Base-by-base conservation (phyloP, 805 yeast genomes). In the Suhomyces sp. region DNA sequence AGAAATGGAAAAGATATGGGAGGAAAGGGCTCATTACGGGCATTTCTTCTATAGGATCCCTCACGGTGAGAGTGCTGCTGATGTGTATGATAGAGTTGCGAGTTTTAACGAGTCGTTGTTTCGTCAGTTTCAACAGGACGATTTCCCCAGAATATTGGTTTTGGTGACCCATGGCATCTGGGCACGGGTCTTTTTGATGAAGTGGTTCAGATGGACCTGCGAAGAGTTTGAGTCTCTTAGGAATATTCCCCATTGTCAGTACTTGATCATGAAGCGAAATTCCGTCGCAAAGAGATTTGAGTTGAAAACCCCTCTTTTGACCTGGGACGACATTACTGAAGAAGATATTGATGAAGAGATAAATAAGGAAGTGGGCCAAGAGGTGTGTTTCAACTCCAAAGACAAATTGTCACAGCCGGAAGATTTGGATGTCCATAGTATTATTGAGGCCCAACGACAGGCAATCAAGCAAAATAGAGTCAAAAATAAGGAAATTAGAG, bases 11-110 rank as follows among this genome's bases (percentile, higher is more conserved):
- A 75, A 77, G 58, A 86, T 90, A 31, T 86, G 96, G 90, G 78
- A 79, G 50, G 96, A 89, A 60, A 72, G 97, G 45, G 92, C 96
- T 0, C 82, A 83, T 55, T 92, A 92, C 69, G 97, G 97, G 0
- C 78, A 74, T 57, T 75, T 74, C 62, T 92, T 92, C 67, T 92
- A 87, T 66, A 71, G 97, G 50, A 92, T 92, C 27, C 97, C 97
- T 4, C 84, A 87, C 61, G 97, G 97, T 9, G 97, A 92, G 67
- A 86, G 94, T 60, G 97, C 97, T 0, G 97, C 97, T 0, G 97
- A 92, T 67, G 97, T 92, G 8, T 92, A 84, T 68, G 97, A 92
- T 68, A 76, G 97, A 46, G 86, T 92, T 55, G 88, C 97, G 2
- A 87, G 94, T 13, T 92, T 92, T 67, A 90, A 90, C 65, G 97